Evolutionary conservation across 352 stramenopile genomes (phyloP).

Genomic region (Globisporangium cylindrosporum): DNA sequence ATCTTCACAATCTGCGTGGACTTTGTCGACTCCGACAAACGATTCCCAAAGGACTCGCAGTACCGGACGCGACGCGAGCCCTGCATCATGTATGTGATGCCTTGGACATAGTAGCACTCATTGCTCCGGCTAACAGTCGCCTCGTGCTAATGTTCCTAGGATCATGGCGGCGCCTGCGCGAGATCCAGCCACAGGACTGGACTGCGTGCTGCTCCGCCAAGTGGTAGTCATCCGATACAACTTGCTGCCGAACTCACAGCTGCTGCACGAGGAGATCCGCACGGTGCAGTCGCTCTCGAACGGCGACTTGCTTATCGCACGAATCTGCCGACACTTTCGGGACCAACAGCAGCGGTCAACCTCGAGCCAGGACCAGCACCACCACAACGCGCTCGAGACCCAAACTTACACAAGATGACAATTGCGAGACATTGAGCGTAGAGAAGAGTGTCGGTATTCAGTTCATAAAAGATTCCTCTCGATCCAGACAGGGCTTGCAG

Average conservation of each 20-base stretch:
- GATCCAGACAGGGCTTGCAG: too few relatives aligned
- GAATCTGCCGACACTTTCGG: not conserved
- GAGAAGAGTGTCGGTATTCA: too few relatives aligned
- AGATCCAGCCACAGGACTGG: not conserved
- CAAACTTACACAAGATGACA: not conserved
- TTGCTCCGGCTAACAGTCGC: too few relatives aligned
- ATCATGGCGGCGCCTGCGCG: not conserved
- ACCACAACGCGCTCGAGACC: not conserved
- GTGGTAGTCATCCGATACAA: not conserved
- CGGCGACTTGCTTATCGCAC: not conserved
- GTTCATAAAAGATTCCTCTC: too few relatives aligned
- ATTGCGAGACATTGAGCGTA: too few relatives aligned
- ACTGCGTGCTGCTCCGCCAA: not conserved
- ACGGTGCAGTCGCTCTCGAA: not conserved
- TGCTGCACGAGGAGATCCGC: slow-evolving; percentile 2
- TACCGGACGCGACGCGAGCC: not conserved
- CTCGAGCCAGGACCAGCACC: not conserved
- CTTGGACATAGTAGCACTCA: too few relatives aligned
- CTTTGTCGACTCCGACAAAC: not conserved
- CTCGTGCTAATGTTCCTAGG: not conserved
- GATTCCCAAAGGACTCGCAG: not conserved
- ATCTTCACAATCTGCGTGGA: not conserved
- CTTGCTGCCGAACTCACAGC: not conserved
- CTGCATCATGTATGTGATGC: not conserved
- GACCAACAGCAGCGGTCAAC: not conserved